Evolutionary conservation across 2,329 filamentous ascomycete species (phyloP), one percentile per base, ranked within the genome.

Genomic region (Trichophyton benhamiae): DNA sequence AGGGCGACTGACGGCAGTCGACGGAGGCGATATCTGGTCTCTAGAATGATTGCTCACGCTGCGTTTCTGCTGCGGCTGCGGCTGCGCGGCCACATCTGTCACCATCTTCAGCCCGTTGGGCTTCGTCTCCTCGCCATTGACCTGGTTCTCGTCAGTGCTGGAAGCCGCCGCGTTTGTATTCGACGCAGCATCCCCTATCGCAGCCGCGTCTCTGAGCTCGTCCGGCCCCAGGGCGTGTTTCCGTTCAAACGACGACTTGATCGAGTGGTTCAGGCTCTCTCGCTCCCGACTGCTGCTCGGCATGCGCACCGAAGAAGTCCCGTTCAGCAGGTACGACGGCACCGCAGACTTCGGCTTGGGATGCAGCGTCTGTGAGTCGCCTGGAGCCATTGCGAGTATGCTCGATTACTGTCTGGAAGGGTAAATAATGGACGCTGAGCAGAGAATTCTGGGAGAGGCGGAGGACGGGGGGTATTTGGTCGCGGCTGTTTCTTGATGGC

Each of bases 261-360:
- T 86, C 25, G 83, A 81, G 17, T 81, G 78, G 66, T 79, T 81
- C 60, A 85, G 76, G 61, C 74, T 80, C 60, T 85, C 82, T 36
- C 82, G 75, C 68, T 85, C 83, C 66, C 78, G 76, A 49, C 75
- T 76, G 68, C 80, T 74, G 15, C 76, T 75, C 9, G 76, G 73
- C 17, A 76, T 72, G 55, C 81, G 75, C 38, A 83, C 76, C 55
- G 81, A 78, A 60, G 77, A 79, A 62, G 76, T 74, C 59, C 81
- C 82, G 69, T 85, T 84, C 57, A 80, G 67, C 62, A 85, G 73
- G 71, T 84, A 78, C 58, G 80, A 77, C 30, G 83, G 82, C 33
- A 84, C 74, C 9, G 80, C 79, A 48, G 80, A 77, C 65, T 73
- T 78, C 60, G 77, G 80, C 71, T 78, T 80, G 63, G 71, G 75